Conservation (phyloP, 139 green algal species). For the Picochlorum sp. region DNA sequence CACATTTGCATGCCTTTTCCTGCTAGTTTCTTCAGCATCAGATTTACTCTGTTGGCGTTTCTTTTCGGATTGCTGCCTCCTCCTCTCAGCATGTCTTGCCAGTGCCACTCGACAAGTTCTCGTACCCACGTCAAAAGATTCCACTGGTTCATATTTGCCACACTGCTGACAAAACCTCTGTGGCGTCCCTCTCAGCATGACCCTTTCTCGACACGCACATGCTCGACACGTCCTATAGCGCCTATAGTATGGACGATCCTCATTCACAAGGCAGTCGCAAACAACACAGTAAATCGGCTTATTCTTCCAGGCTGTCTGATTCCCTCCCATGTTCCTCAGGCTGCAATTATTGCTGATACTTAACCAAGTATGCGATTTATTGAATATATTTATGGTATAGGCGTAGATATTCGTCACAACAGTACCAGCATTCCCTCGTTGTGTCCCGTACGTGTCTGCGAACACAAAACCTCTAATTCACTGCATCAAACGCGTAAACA, state of each 20-base stretch:
- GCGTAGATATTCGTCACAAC: too few relatives aligned
- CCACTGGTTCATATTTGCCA: constrained; percentile 4
- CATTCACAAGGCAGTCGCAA: not conserved
- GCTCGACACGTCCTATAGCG: not conserved
- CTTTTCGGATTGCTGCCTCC: not conserved
- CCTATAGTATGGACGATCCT: not conserved
- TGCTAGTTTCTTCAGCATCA: too few relatives aligned
- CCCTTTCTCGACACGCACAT: not conserved
- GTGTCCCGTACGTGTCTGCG: too few relatives aligned
- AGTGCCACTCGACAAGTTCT: constrained; percentile 3
- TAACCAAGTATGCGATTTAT: too few relatives aligned
- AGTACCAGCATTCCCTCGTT: too few relatives aligned
- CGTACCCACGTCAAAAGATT: not conserved
- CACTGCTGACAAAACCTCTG: constrained; percentile 8
- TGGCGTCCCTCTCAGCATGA: not conserved
- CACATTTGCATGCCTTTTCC: too few relatives aligned
- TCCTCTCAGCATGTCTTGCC: constrained; percentile 3
- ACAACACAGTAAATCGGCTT: not conserved
- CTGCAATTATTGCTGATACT: too few relatives aligned
- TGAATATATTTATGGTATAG: too few relatives aligned
- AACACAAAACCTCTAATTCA: too few relatives aligned
- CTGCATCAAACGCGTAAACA: too few relatives aligned
- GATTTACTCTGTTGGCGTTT: not conserved
- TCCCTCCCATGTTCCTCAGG: too few relatives aligned
- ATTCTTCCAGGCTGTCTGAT: not conserved